Evolutionary conservation across 2,329 filamentous ascomycete species (phyloP).

Genomic region (Ophiosphaerella herpotricha): DNA sequence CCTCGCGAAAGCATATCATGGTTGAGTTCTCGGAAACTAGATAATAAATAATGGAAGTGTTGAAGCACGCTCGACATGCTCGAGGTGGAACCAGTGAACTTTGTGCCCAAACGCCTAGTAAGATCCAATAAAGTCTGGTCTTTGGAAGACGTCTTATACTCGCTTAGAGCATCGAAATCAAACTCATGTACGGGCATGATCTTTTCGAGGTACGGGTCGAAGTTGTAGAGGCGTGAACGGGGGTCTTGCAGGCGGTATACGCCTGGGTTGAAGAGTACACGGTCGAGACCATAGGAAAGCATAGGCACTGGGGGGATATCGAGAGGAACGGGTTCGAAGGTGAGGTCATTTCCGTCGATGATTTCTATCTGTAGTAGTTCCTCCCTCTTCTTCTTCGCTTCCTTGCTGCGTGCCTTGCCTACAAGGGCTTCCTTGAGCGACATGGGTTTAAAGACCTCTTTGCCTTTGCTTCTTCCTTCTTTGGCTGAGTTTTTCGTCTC

Average conservation of each 20-base stretch:
- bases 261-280: conserved; percentile 88
- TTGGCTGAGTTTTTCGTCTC: background rate
- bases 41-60: conserved; percentile 93
- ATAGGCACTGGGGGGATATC: conserved; percentile 62
- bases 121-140: conserved; percentile 73
- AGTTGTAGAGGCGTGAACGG: conserved; percentile 88
- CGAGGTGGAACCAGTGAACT: conserved; percentile 92
- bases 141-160: conserved; percentile 89
- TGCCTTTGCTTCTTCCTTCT: background rate
- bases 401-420: conserved; percentile 10
- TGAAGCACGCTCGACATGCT: conserved; percentile 88
- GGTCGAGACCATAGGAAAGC: conserved; percentile 76
- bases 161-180: conserved; percentile 82
- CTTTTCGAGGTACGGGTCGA: conserved; percentile 88
- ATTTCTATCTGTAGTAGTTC: conserved; percentile 29
- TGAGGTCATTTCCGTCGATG: conserved; percentile 34
- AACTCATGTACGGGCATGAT: conserved; percentile 96
- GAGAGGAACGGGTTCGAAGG: conserved; percentile 47
- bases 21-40: conserved; percentile 77
- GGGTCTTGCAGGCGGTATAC: conserved; percentile 91
- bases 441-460: conserved; percentile 3
- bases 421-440: conserved; percentile 31
- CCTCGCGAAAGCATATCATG: conserved; percentile 67
- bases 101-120: conserved; percentile 69
- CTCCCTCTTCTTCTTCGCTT: conserved; percentile 7